These are phyloP conservation scores for Venturiaceae sp. DNA, from an alignment of 2,329 filamentous ascomycete genomes.

Conservation along the genomic window DNA sequence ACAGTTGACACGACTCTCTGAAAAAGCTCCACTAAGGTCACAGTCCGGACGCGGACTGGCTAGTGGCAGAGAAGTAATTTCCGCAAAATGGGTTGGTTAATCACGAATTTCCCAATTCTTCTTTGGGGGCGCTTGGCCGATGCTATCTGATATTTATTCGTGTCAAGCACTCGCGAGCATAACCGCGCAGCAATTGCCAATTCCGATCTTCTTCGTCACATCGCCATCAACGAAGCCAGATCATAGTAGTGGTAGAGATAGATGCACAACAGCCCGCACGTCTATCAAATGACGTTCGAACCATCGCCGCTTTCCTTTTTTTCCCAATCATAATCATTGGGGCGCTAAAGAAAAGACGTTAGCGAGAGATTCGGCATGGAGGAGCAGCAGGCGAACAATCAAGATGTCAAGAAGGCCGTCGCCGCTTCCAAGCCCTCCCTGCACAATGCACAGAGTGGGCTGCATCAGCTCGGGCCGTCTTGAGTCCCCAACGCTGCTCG, in stretches of 20 bases:
- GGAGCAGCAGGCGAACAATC: background rate
- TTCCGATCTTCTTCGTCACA: background rate
- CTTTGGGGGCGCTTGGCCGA: background rate
- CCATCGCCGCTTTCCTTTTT: background rate
- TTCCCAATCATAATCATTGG: background rate
- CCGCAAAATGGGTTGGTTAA: background rate
- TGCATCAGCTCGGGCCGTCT: background rate
- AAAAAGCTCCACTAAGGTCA: too few species aligned
- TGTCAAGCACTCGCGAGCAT: too few species aligned
- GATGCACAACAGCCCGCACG: background rate
- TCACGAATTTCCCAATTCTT: background rate
- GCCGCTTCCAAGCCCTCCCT: background rate
- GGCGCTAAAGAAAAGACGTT: background rate
- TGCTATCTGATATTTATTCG: background rate
- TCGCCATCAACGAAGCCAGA: background rate
- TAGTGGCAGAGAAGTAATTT: background rate
- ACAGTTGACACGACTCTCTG: background rate
- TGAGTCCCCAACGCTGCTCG: background rate
- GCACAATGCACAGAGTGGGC: background rate
- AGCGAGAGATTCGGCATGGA: background rate
- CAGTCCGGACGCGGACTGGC: background rate
- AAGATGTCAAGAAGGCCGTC: background rate
- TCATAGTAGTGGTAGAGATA: background rate
- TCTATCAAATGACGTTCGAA: background rate
- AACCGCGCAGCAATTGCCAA: too few species aligned